These are phyloP conservation scores for Chrysoporthe puriensis DNA, from an alignment of 2,329 filamentous ascomycete species.

Conservation along the genomic window DNA sequence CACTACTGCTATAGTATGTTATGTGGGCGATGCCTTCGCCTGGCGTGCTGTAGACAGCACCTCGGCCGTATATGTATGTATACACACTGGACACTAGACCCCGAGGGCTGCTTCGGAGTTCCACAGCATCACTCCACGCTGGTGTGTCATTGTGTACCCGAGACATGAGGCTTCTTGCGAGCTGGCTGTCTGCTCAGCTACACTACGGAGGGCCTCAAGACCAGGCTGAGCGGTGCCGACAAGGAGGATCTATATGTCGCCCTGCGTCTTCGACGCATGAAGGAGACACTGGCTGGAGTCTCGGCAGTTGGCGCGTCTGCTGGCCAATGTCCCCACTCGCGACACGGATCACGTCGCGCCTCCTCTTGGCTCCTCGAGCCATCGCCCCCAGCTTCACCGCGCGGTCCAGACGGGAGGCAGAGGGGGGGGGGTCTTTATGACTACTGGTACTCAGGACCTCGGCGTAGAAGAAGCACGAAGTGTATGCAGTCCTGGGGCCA, in stretches of 20 bases:
- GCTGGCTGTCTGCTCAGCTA: not conserved
- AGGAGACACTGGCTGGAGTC: not conserved
- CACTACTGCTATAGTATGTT: not conserved
- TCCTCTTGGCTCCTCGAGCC: not conserved
- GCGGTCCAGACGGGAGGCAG: not conserved
- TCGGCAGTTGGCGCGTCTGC: not conserved
- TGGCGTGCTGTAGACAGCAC: not conserved
- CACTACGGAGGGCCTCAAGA: not conserved
- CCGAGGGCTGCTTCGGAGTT: not conserved
- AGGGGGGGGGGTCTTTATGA: not conserved
- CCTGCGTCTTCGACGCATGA: not conserved
- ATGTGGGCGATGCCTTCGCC: not conserved
- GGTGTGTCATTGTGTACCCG: not conserved
- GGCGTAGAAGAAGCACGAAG: not conserved
- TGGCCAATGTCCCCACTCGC: not conserved
- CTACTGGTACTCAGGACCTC: not conserved
- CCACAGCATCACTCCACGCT: not conserved
- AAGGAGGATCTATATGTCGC: not conserved
- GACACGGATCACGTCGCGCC: not conserved
- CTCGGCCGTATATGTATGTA: not conserved
- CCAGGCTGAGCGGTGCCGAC: not conserved
- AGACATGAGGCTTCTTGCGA: not conserved
- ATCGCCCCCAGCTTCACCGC: too few relatives aligned
- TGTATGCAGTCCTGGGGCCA: not conserved
- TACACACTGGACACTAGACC: not conserved